Conservation (phyloP, 768 basidiomycete genomes). For the Mrakia frigida region DNA sequence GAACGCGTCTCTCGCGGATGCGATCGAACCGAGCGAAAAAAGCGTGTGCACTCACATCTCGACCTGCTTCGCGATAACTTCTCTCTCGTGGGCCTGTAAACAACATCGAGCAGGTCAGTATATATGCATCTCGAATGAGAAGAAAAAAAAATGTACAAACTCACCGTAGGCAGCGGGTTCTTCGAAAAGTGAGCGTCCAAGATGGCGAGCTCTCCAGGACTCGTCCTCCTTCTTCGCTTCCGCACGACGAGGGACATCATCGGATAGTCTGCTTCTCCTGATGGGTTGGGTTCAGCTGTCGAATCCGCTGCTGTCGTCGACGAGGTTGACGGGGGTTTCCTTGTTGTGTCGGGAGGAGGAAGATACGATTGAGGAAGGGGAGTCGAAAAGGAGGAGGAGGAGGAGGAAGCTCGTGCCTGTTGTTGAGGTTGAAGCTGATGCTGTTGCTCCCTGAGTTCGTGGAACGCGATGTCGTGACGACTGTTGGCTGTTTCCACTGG, state of each 20-base stretch:
- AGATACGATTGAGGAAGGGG: neutral
- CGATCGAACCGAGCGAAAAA: neutral
- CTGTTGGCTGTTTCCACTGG: neutral
- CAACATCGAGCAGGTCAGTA: neutral
- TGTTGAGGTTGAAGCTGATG: neutral
- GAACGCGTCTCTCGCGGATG: no score
- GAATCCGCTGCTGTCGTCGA: neutral
- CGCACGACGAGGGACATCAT: constrained; percentile 6
- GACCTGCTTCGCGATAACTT: constrained; percentile 26
- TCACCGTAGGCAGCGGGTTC: constrained; percentile 16
- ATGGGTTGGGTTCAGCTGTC: neutral
- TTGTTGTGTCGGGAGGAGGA: neutral
- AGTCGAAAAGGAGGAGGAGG: neutral
- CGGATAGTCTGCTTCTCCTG: neutral
- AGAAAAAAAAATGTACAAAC: neutral
- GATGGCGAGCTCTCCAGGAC: constrained; percentile 25
- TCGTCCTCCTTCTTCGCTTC: constrained; percentile 29
- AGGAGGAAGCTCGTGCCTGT: neutral
- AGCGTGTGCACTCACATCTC: constrained; percentile 14
- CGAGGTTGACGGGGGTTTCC: neutral
- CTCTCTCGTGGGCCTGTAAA: constrained; percentile 9
- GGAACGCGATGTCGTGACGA: neutral
- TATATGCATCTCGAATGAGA: neutral
- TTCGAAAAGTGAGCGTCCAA: constrained; percentile 23
- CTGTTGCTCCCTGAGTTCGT: neutral